A percentile compares a stretch with the other conserved stretches of the same genome.
Evolutionary conservation across 805 yeast species (phyloP).

Genomic region (Wickerhamomyces strasburgensis): DNA sequence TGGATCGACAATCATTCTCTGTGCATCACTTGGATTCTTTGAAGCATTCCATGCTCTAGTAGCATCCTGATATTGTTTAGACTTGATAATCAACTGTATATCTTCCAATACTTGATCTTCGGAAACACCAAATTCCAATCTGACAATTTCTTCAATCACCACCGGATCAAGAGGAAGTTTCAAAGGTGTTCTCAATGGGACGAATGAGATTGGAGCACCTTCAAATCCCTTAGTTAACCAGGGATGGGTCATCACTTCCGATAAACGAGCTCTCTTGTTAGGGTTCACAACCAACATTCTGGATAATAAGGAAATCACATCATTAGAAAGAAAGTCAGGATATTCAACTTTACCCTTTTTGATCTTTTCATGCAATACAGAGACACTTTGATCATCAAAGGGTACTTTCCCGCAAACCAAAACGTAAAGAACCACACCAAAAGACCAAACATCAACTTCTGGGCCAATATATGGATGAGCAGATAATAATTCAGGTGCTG

Average conservation of each 20-base stretch:
- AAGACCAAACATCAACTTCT: constrained; percentile 97
- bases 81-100: constrained; percentile 51
- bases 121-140: constrained; percentile 69
- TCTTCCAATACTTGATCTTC: constrained; percentile 52
- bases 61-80: constrained; percentile 62
- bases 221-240: constrained; percentile 94
- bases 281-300: constrained; percentile 94
- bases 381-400: constrained; percentile 91
- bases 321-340: constrained; percentile 74
- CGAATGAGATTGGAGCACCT: constrained; percentile 57
- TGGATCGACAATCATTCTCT: constrained; percentile 39
- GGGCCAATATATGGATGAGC: constrained; percentile 95
- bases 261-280: constrained; percentile 66
- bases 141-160: constrained; percentile 70
- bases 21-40: constrained; percentile 6
- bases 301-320: constrained; percentile 73
- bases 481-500: constrained; percentile 93
- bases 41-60: constrained; percentile 51
- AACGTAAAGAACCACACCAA: constrained; percentile 93
- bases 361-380: constrained; percentile 88
- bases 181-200: constrained; percentile 78
- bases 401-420: constrained; percentile 98
- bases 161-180: constrained; percentile 59
- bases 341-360: constrained; percentile 90
- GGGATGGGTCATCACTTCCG: constrained; percentile 80